Evolutionary conservation across 2,329 filamentous ascomycete species (phyloP).

Genomic region (Pseudogymnoascus sp.): DNA sequence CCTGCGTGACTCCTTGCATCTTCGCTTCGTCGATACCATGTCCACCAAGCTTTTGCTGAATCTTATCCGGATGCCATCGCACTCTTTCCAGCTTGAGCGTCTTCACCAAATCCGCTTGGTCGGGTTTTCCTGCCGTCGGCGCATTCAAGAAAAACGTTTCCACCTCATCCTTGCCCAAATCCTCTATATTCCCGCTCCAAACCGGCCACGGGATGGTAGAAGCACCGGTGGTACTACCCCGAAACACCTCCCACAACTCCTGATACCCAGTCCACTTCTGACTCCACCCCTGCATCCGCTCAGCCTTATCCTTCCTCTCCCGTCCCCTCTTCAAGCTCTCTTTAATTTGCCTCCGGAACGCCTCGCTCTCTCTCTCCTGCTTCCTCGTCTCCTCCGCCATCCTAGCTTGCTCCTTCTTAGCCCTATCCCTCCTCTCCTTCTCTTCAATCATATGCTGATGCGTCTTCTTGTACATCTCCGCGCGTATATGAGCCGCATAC

Average conservation of each 20-base stretch:
- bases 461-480: conserved; percentile 92
- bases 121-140: conserved; percentile 29
- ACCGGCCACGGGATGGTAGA: conserved; percentile 56
- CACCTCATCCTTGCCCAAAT: conserved; percentile 49
- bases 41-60: conserved; percentile 78
- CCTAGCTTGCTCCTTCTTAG: conserved; percentile 41
- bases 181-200: conserved; percentile 46
- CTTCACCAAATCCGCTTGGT: conserved; percentile 34
- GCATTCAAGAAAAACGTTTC: conserved; percentile 53
- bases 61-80: conserved; percentile 96
- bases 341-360: conserved; percentile 59
- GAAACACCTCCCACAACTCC: conserved; percentile 51
- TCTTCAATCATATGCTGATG: conserved; percentile 78
- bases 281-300: conserved; percentile 45
- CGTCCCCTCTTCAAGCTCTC: conserved; percentile 59
- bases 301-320: conserved; percentile 40
- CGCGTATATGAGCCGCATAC: conserved; percentile 77
- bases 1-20: conserved; percentile 73
- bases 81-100: conserved; percentile 77
- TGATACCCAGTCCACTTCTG: conserved; percentile 59
- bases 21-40: conserved; percentile 60
- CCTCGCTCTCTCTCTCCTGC: conserved; percentile 32
- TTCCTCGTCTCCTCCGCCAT: conserved; percentile 33
- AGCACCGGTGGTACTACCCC: conserved; percentile 33
- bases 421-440: conserved; percentile 52